Evolutionary conservation across 805 yeast species (phyloP), one percentile per base, ranked within the genome.

Genomic region (Vanderwaltozyma tropicalis): DNA sequence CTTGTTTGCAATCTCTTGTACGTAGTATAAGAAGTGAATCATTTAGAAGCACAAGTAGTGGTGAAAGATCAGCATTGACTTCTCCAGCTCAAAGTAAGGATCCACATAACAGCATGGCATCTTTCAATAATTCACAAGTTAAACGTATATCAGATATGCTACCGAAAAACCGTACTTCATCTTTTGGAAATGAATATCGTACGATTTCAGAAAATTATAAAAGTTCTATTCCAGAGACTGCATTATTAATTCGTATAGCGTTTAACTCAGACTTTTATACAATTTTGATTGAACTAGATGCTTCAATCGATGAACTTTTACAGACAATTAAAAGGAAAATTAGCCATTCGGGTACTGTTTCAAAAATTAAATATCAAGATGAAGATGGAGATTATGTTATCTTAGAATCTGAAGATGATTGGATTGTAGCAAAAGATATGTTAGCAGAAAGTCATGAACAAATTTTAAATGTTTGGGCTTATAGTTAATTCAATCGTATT

Each of bases 341-440:
- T 33, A 64, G 68, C 32, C 70, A 72, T 36, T 67, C 76, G 38
- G 81, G 79, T 18, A 68, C 59, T 12, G 46, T 64, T 33, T 61
- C 64, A 40, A 66, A 80, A 50, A 68, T 92, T 43, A 79, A 78
- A 58, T 89, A 86, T 56, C 77, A 76, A 55, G 98, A 92, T 59
- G 98, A 92, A 61, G 98, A 92, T 56, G 96, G 94, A 14, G 98
- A 92, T 57, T 80, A 74, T 55, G 94, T 92, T 31, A 77, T 82
- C 34, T 75, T 89, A 61, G 82, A 78, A 47, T 75, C 86, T 24
- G 81, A 80, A 44, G 96, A 89, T 37, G 97, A 89, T 56, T 82
- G 95, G 84, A 62, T 59, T 21, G 76, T 88, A 55, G 96, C 95
- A 2, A 71, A 80, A 40, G 96, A 85, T 45, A 71, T 74, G 76